Conservation (phyloP, 176 grass and related monocot species). For the Phoenix roebelenii region DNA sequence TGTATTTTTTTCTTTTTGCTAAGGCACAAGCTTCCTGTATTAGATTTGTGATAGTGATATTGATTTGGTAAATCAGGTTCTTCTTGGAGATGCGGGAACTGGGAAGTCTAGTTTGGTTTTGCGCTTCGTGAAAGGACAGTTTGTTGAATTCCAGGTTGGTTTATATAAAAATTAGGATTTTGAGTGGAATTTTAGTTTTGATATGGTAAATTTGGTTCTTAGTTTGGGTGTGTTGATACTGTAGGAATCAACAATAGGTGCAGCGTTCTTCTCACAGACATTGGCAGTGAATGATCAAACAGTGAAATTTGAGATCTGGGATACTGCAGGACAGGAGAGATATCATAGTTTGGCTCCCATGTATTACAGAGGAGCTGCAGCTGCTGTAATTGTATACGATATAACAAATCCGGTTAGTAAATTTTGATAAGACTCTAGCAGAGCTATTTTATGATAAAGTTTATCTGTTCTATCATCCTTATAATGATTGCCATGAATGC, state of each 20-base stretch:
- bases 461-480: no score
- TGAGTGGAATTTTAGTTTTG: no score
- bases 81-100: slow-evolving; percentile 83
- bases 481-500: no score
- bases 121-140: slow-evolving; percentile 96
- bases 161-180: neutral
- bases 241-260: slow-evolving; percentile 93
- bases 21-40: no score
- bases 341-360: slow-evolving; percentile 97
- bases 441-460: no score
- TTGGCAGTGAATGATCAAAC: slow-evolving; percentile 79
- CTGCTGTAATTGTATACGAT: slow-evolving; percentile 87
- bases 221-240: slow-evolving; percentile 17
- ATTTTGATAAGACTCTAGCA: slow-evolving; percentile 5
- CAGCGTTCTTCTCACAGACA: slow-evolving; percentile 90
- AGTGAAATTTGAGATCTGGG: slow-evolving; percentile 99
- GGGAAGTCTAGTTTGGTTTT: slow-evolving; percentile 93
- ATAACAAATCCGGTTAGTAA: slow-evolving; percentile 74
- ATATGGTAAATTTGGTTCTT: neutral
- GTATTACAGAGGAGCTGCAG: slow-evolving; percentile 93
- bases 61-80: slow-evolving; percentile 41
- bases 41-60: neutral
- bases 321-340: slow-evolving; percentile 96
- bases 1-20: no score
- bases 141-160: slow-evolving; percentile 90